Evolutionary conservation across 768 basidiomycete species (phyloP).

Genomic region (Mycena rebaudengoi): DNA sequence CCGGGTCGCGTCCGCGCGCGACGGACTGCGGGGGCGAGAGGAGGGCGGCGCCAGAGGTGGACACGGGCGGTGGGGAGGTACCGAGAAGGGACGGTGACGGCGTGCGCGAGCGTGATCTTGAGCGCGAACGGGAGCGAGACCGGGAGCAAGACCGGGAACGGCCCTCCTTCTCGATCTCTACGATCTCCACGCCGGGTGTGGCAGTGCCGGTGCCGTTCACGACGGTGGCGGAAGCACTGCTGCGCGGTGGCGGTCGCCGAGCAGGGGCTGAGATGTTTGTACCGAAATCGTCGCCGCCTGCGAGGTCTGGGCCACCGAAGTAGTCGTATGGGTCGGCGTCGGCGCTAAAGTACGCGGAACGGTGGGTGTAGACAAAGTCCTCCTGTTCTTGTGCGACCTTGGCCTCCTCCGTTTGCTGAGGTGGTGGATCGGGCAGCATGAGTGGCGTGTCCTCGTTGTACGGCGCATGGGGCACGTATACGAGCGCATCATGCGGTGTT

Average conservation of each 20-base stretch:
- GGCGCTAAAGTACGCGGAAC: slow-evolving; percentile 28
- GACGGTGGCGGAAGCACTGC: slow-evolving; percentile 11
- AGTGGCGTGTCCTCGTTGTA: no score
- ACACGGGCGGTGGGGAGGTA: slow-evolving; percentile 29
- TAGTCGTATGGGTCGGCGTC: slow-evolving; percentile 62
- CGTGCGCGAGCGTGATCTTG: slow-evolving; percentile 50
- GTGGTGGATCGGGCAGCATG: no score
- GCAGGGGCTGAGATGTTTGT: no score
- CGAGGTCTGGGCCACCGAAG: slow-evolving; percentile 65
- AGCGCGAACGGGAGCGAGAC: slow-evolving; percentile 46
- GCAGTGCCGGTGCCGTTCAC: slow-evolving; percentile 21
- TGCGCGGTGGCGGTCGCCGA: slow-evolving; percentile 31
- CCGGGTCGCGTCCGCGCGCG: not conserved
- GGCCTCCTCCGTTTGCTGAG: slow-evolving; percentile 29
- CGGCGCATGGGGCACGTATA: slow-evolving; percentile 5
- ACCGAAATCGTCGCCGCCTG: slow-evolving; percentile 60
- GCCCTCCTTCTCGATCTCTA: slow-evolving; percentile 36
- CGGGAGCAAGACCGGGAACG: slow-evolving; percentile 35
- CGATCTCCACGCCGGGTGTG: slow-evolving; percentile 36
- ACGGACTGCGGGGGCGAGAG: not conserved
- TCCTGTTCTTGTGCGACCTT: slow-evolving; percentile 27
- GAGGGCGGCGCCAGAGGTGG: slow-evolving; percentile 17
- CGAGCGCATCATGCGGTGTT: slow-evolving; percentile 50
- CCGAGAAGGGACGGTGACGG: slow-evolving; percentile 48
- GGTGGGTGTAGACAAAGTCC: slow-evolving; percentile 26